These are phyloP conservation scores for Ramaria rubella DNA, from an alignment of 768 basidiomycete genomes.

Conservation along the genomic window DNA sequence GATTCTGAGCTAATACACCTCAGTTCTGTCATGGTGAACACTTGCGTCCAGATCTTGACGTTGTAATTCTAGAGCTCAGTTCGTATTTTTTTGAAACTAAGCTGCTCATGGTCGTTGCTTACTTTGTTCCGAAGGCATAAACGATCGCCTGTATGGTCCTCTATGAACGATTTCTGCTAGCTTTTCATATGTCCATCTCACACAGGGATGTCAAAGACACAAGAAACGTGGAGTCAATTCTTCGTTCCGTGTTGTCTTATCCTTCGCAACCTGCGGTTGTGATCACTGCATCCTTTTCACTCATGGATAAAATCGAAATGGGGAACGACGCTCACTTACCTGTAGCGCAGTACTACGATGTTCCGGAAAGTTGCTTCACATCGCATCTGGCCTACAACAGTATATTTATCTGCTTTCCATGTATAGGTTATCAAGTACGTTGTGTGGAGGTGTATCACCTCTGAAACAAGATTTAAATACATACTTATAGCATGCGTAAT, in stretches of 20 bases:
- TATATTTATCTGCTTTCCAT: background rate
- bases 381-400: background rate
- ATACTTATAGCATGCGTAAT: background rate
- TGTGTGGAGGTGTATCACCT: background rate
- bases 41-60: background rate
- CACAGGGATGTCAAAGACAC: background rate
- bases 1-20: background rate
- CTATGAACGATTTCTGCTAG: background rate
- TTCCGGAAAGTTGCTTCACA: background rate
- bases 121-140: background rate
- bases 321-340: constrained; percentile 9
- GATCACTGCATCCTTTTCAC: constrained; percentile 4
- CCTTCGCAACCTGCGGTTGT: constrained; percentile 1
- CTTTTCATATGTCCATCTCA: background rate
- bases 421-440: background rate
- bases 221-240: constrained; percentile 1
- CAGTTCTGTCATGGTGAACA: constrained; percentile 7
- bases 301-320: constrained; percentile 6
- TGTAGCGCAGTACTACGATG: constrained; percentile 7
- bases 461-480: background rate
- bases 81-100: background rate
- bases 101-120: too few species aligned
- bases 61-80: constrained; percentile 3
- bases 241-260: background rate
- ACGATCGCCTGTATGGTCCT: background rate